These are phyloP conservation scores for Amoebophrya sp. DNA, from an alignment of 169 alveolate species.

Conservation along the genomic window DNA sequence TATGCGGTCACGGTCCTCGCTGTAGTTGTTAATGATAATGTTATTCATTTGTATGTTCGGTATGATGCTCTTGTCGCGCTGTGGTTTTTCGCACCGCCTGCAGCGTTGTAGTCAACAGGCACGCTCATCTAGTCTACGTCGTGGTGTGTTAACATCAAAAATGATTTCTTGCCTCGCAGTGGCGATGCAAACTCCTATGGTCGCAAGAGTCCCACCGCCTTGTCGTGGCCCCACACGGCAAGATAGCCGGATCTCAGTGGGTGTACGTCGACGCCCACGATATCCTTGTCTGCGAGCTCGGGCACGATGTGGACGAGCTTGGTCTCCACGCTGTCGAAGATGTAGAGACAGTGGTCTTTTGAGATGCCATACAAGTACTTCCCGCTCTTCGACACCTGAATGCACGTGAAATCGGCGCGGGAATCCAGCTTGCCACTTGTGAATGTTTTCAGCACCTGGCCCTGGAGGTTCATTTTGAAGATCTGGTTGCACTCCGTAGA, in stretches of 20 bases:
- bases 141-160: no score
- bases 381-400: background rate
- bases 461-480: background rate
- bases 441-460: slow-evolving; percentile 3
- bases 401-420: background rate
- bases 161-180: background rate
- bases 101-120: background rate
- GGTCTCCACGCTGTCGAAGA: background rate
- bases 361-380: background rate
- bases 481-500: slow-evolving; percentile 19
- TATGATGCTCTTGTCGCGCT: background rate
- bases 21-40: background rate
- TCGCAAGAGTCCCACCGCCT: background rate
- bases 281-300: background rate
- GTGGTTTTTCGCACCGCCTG: background rate
- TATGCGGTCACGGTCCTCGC: background rate
- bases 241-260: background rate
- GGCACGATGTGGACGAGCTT: slow-evolving; percentile 17
- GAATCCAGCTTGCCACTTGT: background rate
- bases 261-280: background rate
- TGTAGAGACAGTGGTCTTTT: background rate
- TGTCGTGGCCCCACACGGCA: background rate
- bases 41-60: background rate
- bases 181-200: background rate
- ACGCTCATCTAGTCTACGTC: background rate